These are phyloP conservation scores for Stachybotrys chlorohalonatus DNA, from an alignment of 2,329 filamentous ascomycete species.

Conservation along the genomic window DNA sequence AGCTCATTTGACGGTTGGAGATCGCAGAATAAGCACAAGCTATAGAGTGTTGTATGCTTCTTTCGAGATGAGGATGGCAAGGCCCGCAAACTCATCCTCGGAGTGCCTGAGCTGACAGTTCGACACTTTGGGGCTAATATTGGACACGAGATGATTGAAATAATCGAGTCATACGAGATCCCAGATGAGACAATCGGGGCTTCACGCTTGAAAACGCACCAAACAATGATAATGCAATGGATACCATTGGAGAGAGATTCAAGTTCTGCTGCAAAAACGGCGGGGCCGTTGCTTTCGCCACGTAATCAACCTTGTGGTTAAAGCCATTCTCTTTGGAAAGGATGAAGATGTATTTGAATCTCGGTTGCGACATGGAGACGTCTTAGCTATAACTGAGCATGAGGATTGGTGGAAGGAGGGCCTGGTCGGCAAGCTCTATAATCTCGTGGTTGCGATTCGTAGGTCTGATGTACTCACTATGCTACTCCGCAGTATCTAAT, in stretches of 20 bases:
- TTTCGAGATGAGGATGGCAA: conserved; percentile 4
- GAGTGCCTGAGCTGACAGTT: conserved; percentile 4
- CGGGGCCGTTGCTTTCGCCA: conserved; percentile 6
- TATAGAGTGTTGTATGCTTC: conserved; percentile 8
- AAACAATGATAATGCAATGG: conserved; percentile 8
- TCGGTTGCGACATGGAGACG: neutral
- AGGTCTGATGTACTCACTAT: conserved; percentile 5
- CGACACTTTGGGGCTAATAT: conserved; percentile 6
- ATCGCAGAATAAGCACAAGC: conserved; percentile 3
- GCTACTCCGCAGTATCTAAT: conserved; percentile 3
- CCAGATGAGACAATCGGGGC: conserved; percentile 4
- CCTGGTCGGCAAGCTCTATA: conserved; percentile 7
- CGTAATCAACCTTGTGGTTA: conserved; percentile 6
- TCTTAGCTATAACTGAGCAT: conserved; percentile 1
- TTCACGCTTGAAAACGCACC: conserved; percentile 7
- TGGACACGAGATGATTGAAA: conserved; percentile 4
- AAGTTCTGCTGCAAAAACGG: conserved; percentile 2
- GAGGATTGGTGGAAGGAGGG: conserved; percentile 5
- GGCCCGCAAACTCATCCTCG: conserved; percentile 8
- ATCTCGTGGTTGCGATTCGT: conserved; percentile 6
- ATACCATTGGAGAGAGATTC: conserved; percentile 3
- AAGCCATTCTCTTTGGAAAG: conserved; percentile 7
- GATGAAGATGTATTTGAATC: conserved; percentile 6
- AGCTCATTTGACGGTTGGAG: conserved; percentile 8
- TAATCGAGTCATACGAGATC: conserved; percentile 2